phyloP scores from a whole-genome alignment of 345 rosid genomes.

The Acer saccharum region DNA sequence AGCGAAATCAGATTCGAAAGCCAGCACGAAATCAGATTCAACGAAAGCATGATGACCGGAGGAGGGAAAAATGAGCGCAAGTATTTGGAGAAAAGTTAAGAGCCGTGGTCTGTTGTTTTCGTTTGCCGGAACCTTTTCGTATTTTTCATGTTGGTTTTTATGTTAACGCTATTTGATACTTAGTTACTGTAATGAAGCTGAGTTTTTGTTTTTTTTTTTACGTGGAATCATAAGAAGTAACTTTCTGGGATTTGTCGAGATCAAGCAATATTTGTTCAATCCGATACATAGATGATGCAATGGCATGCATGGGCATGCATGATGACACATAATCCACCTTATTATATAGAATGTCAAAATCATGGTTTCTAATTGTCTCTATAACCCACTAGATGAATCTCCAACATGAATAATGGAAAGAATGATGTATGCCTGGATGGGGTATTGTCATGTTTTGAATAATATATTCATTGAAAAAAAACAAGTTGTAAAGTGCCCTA shows the following conservation, averaged over 20 bases:
- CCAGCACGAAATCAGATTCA: constrained; percentile 37
- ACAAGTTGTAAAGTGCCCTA: not conserved
- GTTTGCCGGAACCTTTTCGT: not conserved
- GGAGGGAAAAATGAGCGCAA: constrained; percentile 22
- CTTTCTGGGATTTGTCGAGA: no score
- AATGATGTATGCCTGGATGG: no score
- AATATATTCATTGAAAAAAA: constrained; percentile 6
- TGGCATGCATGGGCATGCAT: not conserved
- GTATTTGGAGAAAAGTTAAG: constrained; percentile 7
- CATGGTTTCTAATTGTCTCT: not conserved
- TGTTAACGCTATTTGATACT: constrained; percentile 9
- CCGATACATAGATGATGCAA: not conserved
- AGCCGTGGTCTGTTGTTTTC: not conserved
- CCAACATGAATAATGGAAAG: no score
- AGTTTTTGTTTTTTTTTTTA: no score
- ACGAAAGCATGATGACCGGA: constrained; percentile 33
- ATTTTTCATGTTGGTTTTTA: constrained; percentile 13
- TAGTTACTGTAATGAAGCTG: not conserved
- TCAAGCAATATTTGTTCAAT: no score
- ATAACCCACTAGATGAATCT: not conserved
- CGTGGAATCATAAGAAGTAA: no score
- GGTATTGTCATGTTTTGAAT: not conserved
- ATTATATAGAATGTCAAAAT: not conserved
- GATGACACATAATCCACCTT: not conserved
- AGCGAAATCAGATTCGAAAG: constrained; percentile 58